A percentile compares a stretch with the other conserved stretches of the same genome.
Evolutionary conservation across 1,284 basidiomycete species (phyloP).

Genomic region (Dichomitus squalens): DNA sequence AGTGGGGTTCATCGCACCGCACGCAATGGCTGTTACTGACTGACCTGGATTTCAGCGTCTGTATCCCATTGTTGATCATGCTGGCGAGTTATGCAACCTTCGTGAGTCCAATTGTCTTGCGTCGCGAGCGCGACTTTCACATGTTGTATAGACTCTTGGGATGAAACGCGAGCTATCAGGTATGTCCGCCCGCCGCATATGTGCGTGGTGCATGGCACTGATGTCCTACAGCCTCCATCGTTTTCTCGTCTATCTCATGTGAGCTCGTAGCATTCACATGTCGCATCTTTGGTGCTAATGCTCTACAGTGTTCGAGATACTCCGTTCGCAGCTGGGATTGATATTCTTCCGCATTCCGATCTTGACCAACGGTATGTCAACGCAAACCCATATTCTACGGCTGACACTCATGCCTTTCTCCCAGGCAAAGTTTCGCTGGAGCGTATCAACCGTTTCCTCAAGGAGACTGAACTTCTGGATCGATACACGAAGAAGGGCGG

Average conservation of each 20-base stretch:
- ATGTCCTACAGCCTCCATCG: conserved; percentile 32
- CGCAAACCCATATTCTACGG: not conserved
- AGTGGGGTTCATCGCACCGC: not conserved
- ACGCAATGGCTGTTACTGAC: not conserved
- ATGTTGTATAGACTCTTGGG: conserved; percentile 31
- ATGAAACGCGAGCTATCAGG: conserved; percentile 29
- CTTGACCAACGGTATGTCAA: not conserved
- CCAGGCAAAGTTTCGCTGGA: conserved; percentile 45
- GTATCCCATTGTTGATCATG: conserved; percentile 67
- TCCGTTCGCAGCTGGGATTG: not conserved
- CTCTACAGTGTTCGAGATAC: not conserved
- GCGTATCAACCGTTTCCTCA: conserved; percentile 47
- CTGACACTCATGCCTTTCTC: not conserved
- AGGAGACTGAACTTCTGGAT: conserved; percentile 50
- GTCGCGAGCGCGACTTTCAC: not conserved
- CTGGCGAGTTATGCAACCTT: conserved; percentile 66
- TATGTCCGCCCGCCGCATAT: conserved; percentile 20
- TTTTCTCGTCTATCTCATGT: conserved; percentile 43
- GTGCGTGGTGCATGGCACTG: not conserved
- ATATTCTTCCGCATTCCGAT: conserved; percentile 3
- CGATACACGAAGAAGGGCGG: conserved; percentile 27
- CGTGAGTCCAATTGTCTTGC: conserved; percentile 24
- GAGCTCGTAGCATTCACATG: not conserved
- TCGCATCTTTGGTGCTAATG: not conserved
- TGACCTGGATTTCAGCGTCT: not conserved